Evolutionary conservation across 352 stramenopile species (phyloP), one percentile per base, ranked within the genome.

Genomic region (Peronosclerospora sorghi): DNA sequence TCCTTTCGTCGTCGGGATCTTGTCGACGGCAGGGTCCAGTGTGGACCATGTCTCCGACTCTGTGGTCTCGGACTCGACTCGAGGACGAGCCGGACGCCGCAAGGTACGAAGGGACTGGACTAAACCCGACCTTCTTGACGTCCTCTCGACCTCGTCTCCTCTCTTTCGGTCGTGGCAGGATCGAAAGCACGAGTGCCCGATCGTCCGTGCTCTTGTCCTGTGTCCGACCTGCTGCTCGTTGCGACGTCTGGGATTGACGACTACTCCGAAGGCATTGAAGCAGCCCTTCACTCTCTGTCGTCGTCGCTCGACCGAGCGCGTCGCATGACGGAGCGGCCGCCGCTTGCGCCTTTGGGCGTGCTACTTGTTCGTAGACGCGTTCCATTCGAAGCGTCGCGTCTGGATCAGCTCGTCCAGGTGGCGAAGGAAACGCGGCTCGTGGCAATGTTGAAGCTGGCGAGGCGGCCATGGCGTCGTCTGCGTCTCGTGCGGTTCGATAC

Each of bases 291-390:
- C 34, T 62, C 8, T 52, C 46, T 40, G 15, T 47, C 24, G 34
- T 26, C 21, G 6, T n/a, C n/a, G n/a, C n/a, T n/a, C n/a, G n/a
- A n/a, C n/a, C n/a, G n/a, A n/a, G n/a, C n/a, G n/a, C n/a, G n/a
- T n/a, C n/a, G n/a, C n/a, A n/a, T n/a, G n/a, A n/a, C n/a, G n/a
- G n/a, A n/a, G n/a, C n/a, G n/a, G n/a, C n/a, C n/a, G n/a, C 24
- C 2, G 32, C 17, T 44, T 60, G 59, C n/a, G 51, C 50, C 41
- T 65, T 71, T 18, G 63, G 51, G 1, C 62, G 48, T 18, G 58
- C 73, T 0, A 80, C 59, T 32, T 80, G 59, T 14, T 69, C 41
- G 30, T 71, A 80, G 18, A 80, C 68, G 21, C 59, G 61, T 38
- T 75, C 58, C 68, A 80, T 80, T 15, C 68, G 61, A 35, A 64